Evolutionary conservation across 169 alveolate genomes (phyloP).

Genomic region (Cryptosporidium bovis): DNA sequence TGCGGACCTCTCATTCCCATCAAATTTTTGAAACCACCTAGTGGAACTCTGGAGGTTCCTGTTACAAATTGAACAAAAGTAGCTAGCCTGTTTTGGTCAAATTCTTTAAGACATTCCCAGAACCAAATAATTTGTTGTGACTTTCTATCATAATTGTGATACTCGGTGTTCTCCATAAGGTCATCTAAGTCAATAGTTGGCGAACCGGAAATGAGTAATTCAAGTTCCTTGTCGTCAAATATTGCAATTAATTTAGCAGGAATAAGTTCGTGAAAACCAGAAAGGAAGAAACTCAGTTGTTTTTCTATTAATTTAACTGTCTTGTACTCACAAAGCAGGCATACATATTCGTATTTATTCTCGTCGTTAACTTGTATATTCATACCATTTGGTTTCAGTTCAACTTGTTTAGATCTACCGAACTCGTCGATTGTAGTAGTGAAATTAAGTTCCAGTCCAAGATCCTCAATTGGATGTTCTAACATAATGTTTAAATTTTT

Average conservation of each 20-base stretch:
- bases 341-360: conserved; percentile 94
- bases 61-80: conserved; percentile 95
- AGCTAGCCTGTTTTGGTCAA: conserved; percentile 93
- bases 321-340: conserved; percentile 93
- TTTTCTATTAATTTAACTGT: conserved; percentile 93
- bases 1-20: conserved; percentile 99
- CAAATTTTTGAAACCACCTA: conserved; percentile 97
- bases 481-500: conserved; percentile 93
- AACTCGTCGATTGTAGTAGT: conserved; percentile 94
- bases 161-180: conserved; percentile 94
- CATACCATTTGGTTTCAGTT: conserved; percentile 95
- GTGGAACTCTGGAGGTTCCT: conserved; percentile 97
- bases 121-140: conserved; percentile 92
- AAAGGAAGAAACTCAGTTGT: conserved; percentile 95
- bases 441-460: conserved; percentile 89
- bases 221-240: conserved; percentile 95
- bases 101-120: conserved; percentile 93
- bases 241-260: conserved; percentile 94
- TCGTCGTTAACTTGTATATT: conserved; percentile 89
- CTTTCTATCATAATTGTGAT: conserved; percentile 90
- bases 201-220: conserved; percentile 95
- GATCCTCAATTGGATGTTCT: conserved; percentile 91
- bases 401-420: conserved; percentile 93
- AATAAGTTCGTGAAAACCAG: conserved; percentile 97
- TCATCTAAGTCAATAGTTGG: conserved; percentile 98